phyloP scores from a whole-genome alignment of 225 moss, liverwort and hornwort species.

The Pleurozium schreberi region DNA sequence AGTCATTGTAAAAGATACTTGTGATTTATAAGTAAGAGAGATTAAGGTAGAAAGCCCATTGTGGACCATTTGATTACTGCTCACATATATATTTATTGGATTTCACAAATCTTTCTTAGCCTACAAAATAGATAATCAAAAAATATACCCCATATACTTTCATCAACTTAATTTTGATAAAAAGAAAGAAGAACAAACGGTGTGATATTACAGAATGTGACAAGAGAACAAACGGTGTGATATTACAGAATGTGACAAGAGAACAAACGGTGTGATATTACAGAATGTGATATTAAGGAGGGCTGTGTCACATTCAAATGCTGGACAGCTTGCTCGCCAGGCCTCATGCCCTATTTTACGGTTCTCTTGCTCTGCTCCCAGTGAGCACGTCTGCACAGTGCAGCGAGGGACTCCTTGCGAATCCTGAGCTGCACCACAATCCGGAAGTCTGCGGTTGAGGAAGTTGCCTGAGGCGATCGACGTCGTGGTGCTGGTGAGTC shows the following conservation, averaged over 20 bases:
- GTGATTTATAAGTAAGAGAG: background rate
- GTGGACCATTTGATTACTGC: rapidly evolving
- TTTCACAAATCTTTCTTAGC: background rate
- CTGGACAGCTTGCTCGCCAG: background rate
- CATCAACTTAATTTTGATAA: background rate
- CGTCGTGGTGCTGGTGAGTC: background rate
- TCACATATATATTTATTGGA: background rate
- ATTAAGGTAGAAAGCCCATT: background rate
- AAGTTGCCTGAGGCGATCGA: background rate
- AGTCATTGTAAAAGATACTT: background rate
- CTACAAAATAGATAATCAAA: background rate
- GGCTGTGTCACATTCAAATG: background rate
- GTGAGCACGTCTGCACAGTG: background rate
- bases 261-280: background rate
- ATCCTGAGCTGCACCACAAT: conserved; percentile 12
- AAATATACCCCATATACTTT: background rate
- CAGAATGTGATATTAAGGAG: background rate
- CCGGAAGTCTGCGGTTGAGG: background rate
- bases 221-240: background rate
- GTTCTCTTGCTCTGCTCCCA: background rate
- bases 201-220: background rate
- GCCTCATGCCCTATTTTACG: background rate
- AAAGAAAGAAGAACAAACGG: background rate
- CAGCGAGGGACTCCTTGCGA: conserved; percentile 10
- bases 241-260: background rate